Base-by-base conservation (phyloP, 2,329 filamentous ascomycete species). In the Endocalyx cinctus region DNA sequence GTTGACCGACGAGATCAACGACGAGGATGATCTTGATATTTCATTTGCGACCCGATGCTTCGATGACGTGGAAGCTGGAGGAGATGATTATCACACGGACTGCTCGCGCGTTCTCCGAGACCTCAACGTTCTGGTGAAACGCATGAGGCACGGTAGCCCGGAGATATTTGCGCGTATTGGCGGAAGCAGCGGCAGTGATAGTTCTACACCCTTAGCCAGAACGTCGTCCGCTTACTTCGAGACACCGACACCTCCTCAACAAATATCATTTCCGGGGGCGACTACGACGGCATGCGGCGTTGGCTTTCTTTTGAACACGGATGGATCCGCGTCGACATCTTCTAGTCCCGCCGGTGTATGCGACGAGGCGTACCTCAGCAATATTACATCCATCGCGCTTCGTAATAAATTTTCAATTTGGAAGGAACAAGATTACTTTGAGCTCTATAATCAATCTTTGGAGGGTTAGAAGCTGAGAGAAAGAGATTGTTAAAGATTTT, bases 61-160 rank as follows among this genome's bases (percentile, higher is more conserved):
- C 33, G 54, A 64, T 13, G 47, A 51, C 16, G 66, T 69, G 38
- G 54, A 57, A 12, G 45, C 41, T n/a, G 51, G 57, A 7, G 61
- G 57, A 6, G 64, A 55, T 39, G 57, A 57, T 23, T 65, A 64
- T 37, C 60, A 55, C 11, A 46, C 48, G 22, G 58, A 63, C 22
- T 68, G 63, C 31, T 50, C 55, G 4, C 51, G 51, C 2, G 61
- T 66, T 4, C 50, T 69, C 13, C 46, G 51, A 15, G 63, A 68
- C 31, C 48, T 69, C 10, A 47, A 49, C 2, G 45, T 49, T 6
- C 48, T 69, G 6, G 60, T 65, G 3, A 47, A 52, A 7, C 51
- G 56, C 15, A 50, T 69, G 7, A 31, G 18, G 35, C 35, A 35
- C 22, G 29, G 11, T 13, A 33, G 14, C 15, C 5, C 27, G 2